Percentiles rank a stretch among this genome's conserved stretches.
These are phyloP conservation scores for Picea sitchensis DNA, from an alignment of 75 land plant species.

Conservation along the genomic window DNA sequence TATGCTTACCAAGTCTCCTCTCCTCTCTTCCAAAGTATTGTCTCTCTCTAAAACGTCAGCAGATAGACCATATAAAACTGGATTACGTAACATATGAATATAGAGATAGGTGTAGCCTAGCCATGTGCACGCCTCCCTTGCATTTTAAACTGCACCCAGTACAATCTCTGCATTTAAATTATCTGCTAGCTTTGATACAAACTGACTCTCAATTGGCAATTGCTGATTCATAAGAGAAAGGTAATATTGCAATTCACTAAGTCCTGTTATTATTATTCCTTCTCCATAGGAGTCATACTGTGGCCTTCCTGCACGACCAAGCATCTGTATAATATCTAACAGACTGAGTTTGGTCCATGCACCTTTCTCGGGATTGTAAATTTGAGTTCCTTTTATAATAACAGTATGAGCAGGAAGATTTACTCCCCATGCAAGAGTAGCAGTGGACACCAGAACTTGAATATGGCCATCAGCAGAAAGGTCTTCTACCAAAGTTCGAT, in stretches of 20 bases:
- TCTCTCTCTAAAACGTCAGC: slow-evolving; percentile 63
- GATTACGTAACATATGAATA: slow-evolving; percentile 85
- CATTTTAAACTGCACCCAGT: slow-evolving; percentile 93
- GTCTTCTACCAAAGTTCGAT: slow-evolving; percentile 84
- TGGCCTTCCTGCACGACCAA: slow-evolving; percentile 97
- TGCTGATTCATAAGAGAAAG: slow-evolving; percentile 97
- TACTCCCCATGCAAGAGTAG: slow-evolving; percentile 99
- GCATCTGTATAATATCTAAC: slow-evolving; percentile 98
- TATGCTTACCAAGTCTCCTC: slow-evolving; percentile 85
- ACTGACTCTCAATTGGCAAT: slow-evolving; percentile 96
- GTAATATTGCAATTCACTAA: slow-evolving; percentile 85
- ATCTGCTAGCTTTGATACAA: slow-evolving; percentile 87
- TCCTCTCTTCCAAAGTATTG: slow-evolving; percentile 63
- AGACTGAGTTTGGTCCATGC: slow-evolving; percentile 98
- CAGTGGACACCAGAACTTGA: slow-evolving; percentile 93
- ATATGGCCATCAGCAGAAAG: slow-evolving; percentile 90
- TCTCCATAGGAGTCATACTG: slow-evolving; percentile 96
- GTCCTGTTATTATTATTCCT: slow-evolving; percentile 91
- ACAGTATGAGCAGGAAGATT: slow-evolving; percentile 95
- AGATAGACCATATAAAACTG: slow-evolving; percentile 74
- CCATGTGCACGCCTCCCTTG: slow-evolving; percentile 93
- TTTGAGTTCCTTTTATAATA: slow-evolving; percentile 93
- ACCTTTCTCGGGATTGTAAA: slow-evolving; percentile 94
- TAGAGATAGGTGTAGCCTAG: slow-evolving; percentile 84
- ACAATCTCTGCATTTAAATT: slow-evolving; percentile 98